phyloP scores from a whole-genome alignment of 257 asterid genomes.

The Verbascum thapsus region DNA sequence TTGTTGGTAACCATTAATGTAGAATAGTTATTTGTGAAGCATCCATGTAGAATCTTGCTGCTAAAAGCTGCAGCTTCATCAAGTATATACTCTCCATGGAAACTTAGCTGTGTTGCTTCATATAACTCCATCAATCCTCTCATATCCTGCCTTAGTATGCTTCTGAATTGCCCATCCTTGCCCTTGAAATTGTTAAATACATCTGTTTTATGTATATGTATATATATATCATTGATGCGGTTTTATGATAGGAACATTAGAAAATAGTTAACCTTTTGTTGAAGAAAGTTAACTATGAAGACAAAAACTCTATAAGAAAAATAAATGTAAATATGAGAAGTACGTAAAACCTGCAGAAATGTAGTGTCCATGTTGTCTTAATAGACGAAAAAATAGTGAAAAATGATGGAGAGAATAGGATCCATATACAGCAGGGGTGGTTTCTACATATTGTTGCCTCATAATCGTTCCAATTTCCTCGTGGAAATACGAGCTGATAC shows the following conservation, averaged over 20 bases:
- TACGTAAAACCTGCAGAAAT: conserved; percentile 48
- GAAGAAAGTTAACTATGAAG: too few relatives aligned
- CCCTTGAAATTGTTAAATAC: conserved; percentile 40
- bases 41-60: conserved; percentile 9
- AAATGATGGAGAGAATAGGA: conserved; percentile 23
- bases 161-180: conserved; percentile 33
- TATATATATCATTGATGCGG: too few relatives aligned
- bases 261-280: too few relatives aligned
- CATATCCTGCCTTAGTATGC: conserved; percentile 15
- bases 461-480: conserved; percentile 36
- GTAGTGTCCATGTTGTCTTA: conserved; percentile 46
- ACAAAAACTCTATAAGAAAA: too few relatives aligned
- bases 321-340: too few relatives aligned
- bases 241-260: too few relatives aligned
- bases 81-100: conserved; percentile 45
- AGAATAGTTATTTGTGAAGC: background rate
- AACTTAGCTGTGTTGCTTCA: conserved; percentile 51
- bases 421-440: conserved; percentile 6
- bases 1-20: conserved; percentile 15
- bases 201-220: conserved; percentile 25
- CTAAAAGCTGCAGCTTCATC: conserved; percentile 44
- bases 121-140: conserved; percentile 40
- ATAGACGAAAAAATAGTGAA: conserved; percentile 49
- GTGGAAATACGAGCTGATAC: conserved; percentile 37
- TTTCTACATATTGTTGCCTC: conserved; percentile 3